These are phyloP conservation scores for Aspergillus udagawae DNA, from an alignment of 2,329 filamentous ascomycete species.

Conservation along the genomic window DNA sequence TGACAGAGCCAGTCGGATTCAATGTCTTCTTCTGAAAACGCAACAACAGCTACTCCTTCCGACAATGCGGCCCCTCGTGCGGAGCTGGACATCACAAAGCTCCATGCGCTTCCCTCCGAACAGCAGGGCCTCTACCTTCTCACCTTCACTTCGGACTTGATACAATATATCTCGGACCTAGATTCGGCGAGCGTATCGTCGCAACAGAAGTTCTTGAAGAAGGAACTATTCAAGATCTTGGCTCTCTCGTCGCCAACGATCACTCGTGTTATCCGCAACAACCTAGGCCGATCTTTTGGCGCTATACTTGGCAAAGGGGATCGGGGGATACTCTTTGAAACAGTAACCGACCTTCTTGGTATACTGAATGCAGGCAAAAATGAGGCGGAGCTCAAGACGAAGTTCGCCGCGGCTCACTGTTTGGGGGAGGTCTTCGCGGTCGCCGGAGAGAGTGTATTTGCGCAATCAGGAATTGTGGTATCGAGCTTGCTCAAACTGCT, in stretches of 20 bases:
- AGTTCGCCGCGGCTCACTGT: constrained; percentile 83
- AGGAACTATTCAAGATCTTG: constrained; percentile 89
- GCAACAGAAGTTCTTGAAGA: constrained; percentile 88
- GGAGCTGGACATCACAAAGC: constrained; percentile 84
- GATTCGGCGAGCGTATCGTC: constrained; percentile 75
- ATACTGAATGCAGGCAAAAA: constrained; percentile 71
- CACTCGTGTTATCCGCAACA: constrained; percentile 84
- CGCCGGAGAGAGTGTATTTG: constrained; percentile 91
- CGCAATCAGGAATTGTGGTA: constrained; percentile 71
- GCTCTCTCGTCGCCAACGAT: constrained; percentile 76
- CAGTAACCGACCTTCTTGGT: constrained; percentile 78
- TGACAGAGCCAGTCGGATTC: constrained; percentile 11
- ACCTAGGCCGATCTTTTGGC: constrained; percentile 77
- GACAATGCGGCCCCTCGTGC: constrained; percentile 32
- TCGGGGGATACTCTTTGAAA: constrained; percentile 88
- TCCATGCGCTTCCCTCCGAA: constrained; percentile 83
- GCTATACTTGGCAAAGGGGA: constrained; percentile 82
- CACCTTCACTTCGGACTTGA: constrained; percentile 78
- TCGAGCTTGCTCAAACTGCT: constrained; percentile 70
- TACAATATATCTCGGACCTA: constrained; percentile 69
- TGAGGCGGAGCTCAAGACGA: constrained; percentile 72
- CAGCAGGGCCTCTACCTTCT: constrained; percentile 94
- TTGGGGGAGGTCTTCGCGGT: constrained; percentile 84
- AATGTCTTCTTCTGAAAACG: constrained; percentile 39
- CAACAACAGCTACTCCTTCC: constrained; percentile 30